phyloP scores from a whole-genome alignment of 306 rosid genomes.

The Begonia fuchsioides region DNA sequence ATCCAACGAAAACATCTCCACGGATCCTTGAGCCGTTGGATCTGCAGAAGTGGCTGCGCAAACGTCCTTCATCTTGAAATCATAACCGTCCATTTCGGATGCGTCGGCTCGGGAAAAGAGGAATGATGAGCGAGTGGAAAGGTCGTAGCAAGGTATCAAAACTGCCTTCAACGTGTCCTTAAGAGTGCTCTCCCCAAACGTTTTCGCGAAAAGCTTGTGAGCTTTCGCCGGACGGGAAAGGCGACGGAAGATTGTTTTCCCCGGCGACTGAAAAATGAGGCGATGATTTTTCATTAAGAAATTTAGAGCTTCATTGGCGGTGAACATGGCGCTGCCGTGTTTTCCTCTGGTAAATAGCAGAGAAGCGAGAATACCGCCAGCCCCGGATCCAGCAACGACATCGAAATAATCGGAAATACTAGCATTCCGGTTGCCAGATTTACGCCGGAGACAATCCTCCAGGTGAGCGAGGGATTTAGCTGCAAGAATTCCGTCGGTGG shows the following conservation, averaged over 20 bases:
- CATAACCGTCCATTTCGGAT: constrained; percentile 73
- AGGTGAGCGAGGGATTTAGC: constrained; percentile 57
- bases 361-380: constrained; percentile 72
- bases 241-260: constrained; percentile 35
- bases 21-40: constrained; percentile 20
- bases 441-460: constrained; percentile 42
- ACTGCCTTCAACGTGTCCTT: constrained; percentile 80
- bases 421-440: constrained; percentile 42
- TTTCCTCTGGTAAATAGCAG: constrained; percentile 54
- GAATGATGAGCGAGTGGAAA: constrained; percentile 71
- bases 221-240: constrained; percentile 20
- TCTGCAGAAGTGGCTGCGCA: constrained; percentile 57
- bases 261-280: constrained; percentile 18
- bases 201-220: constrained; percentile 44
- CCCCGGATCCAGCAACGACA: constrained; percentile 74
- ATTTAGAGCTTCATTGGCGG: constrained; percentile 55
- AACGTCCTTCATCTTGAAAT: constrained; percentile 77
- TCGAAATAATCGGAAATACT: constrained; percentile 51
- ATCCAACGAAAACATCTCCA: constrained; percentile 45
- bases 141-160: constrained; percentile 86
- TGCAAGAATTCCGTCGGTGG: constrained; percentile 82
- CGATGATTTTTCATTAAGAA: constrained; percentile 48
- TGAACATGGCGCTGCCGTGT: constrained; percentile 43
- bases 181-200: constrained; percentile 55
- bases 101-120: constrained; percentile 97